A percentile compares a stretch with the other conserved stretches of the same genome.
These are phyloP conservation scores for Haplographium delicatum DNA, from an alignment of 495 filamentous ascomycete species.

Conservation along the genomic window DNA sequence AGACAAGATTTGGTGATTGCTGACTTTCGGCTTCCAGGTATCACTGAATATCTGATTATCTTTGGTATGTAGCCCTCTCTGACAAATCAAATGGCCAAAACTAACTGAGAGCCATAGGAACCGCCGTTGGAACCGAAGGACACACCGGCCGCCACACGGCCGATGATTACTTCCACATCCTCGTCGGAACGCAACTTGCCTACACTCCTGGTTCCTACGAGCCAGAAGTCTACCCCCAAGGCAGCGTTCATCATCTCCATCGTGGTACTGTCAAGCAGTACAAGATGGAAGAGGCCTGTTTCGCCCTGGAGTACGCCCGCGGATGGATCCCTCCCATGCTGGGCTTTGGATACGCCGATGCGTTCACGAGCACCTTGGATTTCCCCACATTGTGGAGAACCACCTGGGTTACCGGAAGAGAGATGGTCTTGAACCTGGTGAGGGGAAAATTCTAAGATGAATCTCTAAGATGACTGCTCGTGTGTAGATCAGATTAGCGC, in stretches of 20 bases:
- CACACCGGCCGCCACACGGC: constrained; percentile 83
- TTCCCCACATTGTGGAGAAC: constrained; percentile 76
- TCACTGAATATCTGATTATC: constrained; percentile 79
- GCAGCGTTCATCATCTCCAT: constrained; percentile 69
- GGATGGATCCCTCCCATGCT: constrained; percentile 91
- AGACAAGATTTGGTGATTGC: constrained; percentile 17
- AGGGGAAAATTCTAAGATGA: constrained; percentile 71
- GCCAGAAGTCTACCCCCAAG: constrained; percentile 69
- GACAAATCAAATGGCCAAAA: background rate
- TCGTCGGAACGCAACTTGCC: constrained; percentile 66
- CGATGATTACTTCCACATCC: constrained; percentile 91
- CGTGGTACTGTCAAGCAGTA: constrained; percentile 82
- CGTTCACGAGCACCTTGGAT: constrained; percentile 68
- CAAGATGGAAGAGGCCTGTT: constrained; percentile 73
- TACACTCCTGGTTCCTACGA: constrained; percentile 65
- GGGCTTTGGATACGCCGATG: constrained; percentile 80
- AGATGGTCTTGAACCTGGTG: constrained; percentile 68
- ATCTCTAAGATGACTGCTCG: too few species aligned
- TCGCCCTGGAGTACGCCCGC: constrained; percentile 81
- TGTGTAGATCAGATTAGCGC: too few species aligned
- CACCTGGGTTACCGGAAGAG: constrained; percentile 58
- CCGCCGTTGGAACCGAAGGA: constrained; percentile 81
- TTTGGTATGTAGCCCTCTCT: constrained; percentile 47
- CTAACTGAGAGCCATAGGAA: constrained; percentile 39
- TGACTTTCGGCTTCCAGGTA: constrained; percentile 17